Evolutionary conservation across 768 basidiomycete species (phyloP).

Genomic region (Boletus subcaerulescens): DNA sequence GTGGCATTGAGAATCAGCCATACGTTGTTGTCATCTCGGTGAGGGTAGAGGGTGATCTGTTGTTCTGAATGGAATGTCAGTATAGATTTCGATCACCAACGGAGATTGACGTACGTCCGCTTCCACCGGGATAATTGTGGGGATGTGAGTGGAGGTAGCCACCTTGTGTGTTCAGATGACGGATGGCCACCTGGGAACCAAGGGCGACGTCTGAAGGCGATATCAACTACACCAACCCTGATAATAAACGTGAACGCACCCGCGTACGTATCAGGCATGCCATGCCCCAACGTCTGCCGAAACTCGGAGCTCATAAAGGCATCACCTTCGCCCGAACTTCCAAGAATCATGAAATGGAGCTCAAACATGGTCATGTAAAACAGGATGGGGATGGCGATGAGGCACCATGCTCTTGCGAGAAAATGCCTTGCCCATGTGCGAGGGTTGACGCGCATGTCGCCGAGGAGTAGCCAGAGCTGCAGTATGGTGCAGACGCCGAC

Average conservation of each 20-base stretch:
- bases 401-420: conserved; percentile 81
- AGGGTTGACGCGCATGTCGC: conserved; percentile 78
- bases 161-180: conserved; percentile 95
- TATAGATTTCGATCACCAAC: background rate
- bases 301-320: conserved; percentile 99
- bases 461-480: conserved; percentile 88
- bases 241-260: conserved; percentile 47
- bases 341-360: conserved; percentile 87
- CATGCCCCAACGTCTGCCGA: conserved; percentile 86
- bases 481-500: conserved; percentile 79
- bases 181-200: conserved; percentile 79
- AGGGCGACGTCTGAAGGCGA: conserved; percentile 66
- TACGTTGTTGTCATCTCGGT: conserved; percentile 94
- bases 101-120: conserved; percentile 62
- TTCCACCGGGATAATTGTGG: conserved; percentile 87
- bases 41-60: conserved; percentile 98
- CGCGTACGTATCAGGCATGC: conserved; percentile 92
- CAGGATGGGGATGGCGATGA: conserved; percentile 77
- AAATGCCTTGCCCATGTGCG: conserved; percentile 81
- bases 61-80: conserved; percentile 60
- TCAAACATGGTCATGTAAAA: conserved; percentile 99
- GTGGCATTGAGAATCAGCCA: conserved; percentile 87
- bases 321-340: conserved; percentile 92
- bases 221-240: background rate
- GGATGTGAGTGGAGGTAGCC: conserved; percentile 97